Conservation (phyloP, 768 basidiomycete species). For the Termitomyces sp. region DNA sequence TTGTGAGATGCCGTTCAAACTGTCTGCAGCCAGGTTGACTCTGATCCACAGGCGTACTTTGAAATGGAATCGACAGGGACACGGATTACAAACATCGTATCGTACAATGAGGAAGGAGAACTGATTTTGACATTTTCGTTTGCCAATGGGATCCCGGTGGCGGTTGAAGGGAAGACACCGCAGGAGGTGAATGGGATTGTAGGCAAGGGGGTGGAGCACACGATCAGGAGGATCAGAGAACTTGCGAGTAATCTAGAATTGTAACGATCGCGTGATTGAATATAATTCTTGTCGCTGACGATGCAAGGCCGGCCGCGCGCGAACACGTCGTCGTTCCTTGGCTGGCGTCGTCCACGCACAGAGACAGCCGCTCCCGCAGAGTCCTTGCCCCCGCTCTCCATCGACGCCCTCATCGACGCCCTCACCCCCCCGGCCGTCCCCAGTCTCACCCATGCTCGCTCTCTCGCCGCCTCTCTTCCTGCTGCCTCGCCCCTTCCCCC, state of each 20-base stretch:
- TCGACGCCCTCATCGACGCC: constrained; percentile 39
- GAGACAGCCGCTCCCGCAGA: constrained; percentile 13
- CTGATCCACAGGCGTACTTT: constrained; percentile 21
- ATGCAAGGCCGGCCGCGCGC: constrained; percentile 24
- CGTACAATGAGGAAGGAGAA: constrained; percentile 20
- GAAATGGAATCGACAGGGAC: constrained; percentile 11
- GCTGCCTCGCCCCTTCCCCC: constrained; percentile 54
- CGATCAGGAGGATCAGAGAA: constrained; percentile 21
- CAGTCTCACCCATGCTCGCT: constrained; percentile 58
- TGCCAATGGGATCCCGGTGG: constrained; percentile 22
- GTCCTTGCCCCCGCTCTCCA: constrained; percentile 26
- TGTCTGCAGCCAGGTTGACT: not conserved
- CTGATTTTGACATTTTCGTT: constrained; percentile 23
- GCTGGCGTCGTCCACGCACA: constrained; percentile 23
- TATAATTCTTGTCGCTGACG: not conserved
- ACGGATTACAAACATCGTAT: constrained; percentile 22
- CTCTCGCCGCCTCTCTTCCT: constrained; percentile 48
- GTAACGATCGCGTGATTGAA: constrained; percentile 4
- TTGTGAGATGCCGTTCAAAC: constrained; percentile 13
- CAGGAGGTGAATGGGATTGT: constrained; percentile 18
- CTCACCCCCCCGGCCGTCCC: constrained; percentile 61
- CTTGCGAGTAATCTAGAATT: constrained; percentile 14
- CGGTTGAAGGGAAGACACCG: not conserved
- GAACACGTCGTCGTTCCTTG: constrained; percentile 30
- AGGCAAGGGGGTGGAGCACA: constrained; percentile 19